Evolutionary conservation across 129 eudicot species (phyloP).

Genomic region (Flaveria trinervia): DNA sequence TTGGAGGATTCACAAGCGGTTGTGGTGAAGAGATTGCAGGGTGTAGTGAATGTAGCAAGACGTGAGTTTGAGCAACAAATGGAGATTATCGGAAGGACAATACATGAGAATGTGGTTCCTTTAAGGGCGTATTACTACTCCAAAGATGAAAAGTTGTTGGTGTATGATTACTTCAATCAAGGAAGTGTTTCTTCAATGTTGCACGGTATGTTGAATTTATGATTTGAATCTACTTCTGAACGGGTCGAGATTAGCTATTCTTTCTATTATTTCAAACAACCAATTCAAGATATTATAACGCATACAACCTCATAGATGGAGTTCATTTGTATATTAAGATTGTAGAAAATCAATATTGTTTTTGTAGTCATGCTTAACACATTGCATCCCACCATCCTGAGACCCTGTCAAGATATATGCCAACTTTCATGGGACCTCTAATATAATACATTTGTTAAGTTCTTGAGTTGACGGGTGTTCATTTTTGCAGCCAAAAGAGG

Average conservation of each 20-base stretch:
- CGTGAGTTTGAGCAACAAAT: conserved; percentile 90
- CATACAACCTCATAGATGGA: no score
- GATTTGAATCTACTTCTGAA: neutral
- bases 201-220: conserved; percentile 58
- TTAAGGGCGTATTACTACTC: conserved; percentile 91
- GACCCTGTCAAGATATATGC: neutral
- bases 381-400: neutral
- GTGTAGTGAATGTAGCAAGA: conserved; percentile 54
- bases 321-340: no score
- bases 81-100: conserved; percentile 73
- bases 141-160: conserved; percentile 92
- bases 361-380: neutral
- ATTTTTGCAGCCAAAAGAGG: conserved; percentile 67
- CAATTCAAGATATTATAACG: neutral
- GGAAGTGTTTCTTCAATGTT: conserved; percentile 81
- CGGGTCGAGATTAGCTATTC: no score
- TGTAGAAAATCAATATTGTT: neutral
- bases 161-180: conserved; percentile 70
- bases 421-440: neutral
- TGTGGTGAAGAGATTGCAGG: conserved; percentile 87
- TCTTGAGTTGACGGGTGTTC: neutral
- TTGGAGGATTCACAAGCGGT: conserved; percentile 74
- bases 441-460: neutral
- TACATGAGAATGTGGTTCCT: conserved; percentile 79
- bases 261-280: no score